These are phyloP conservation scores for Silybum marianum DNA, from an alignment of 129 eudicot genomes.

Conservation along the genomic window DNA sequence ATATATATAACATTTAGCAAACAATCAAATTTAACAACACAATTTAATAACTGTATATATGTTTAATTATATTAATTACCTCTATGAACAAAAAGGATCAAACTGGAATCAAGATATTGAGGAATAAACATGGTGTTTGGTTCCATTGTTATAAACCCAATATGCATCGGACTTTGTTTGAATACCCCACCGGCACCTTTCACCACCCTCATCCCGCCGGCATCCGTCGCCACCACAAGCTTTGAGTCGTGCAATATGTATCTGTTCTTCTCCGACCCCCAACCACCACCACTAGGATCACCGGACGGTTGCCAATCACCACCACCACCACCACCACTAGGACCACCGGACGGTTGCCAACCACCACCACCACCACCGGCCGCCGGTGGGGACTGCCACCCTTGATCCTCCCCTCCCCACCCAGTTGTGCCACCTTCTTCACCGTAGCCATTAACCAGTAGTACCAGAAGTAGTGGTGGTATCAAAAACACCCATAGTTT, in stretches of 20 bases:
- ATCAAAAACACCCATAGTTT: constrained; percentile 31
- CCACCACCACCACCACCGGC: constrained; percentile 5
- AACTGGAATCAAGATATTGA: constrained; percentile 78
- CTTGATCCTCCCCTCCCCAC: background rate
- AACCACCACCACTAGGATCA: constrained; percentile 4
- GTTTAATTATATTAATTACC: constrained; percentile 39
- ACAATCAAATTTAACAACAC: too few species aligned
- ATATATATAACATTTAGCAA: too few species aligned
- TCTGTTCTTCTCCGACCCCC: constrained; percentile 31
- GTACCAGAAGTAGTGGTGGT: constrained; percentile 20
- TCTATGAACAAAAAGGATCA: constrained; percentile 66
- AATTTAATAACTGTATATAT: too few species aligned
- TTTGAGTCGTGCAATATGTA: constrained; percentile 54
- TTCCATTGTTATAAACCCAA: constrained; percentile 89
- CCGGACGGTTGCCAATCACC: background rate
- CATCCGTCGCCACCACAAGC: constrained; percentile 65
- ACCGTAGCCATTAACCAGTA: constrained; percentile 18
- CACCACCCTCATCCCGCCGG: constrained; percentile 83
- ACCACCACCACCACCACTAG: background rate
- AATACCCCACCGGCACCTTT: constrained; percentile 44
- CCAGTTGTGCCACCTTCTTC: background rate
- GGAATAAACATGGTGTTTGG: constrained; percentile 78
- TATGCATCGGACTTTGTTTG: constrained; percentile 57
- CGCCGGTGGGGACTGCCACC: background rate
- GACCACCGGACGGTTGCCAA: background rate